phyloP scores from a whole-genome alignment of 2,329 filamentous ascomycete genomes.

The Teratosphaeria viscida region DNA sequence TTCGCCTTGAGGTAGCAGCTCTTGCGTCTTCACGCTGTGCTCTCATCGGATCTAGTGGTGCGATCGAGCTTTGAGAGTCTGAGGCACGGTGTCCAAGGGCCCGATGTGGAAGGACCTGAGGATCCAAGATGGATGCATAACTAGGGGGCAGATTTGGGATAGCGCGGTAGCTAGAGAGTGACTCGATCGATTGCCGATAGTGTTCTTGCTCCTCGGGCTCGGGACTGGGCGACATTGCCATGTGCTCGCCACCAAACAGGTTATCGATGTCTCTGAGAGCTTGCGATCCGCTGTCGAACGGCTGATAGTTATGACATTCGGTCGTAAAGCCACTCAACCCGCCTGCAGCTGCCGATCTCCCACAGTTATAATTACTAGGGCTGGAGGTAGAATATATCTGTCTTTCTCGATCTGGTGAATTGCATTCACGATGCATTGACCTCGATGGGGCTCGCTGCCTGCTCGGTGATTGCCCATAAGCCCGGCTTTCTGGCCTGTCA shows the following conservation, averaged over 20 bases:
- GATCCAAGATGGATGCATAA: neutral
- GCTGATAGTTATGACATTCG: neutral
- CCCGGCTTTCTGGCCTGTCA: neutral
- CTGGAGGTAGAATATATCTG: neutral
- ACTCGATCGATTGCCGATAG: neutral
- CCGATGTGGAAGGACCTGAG: neutral
- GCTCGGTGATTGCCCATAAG: neutral
- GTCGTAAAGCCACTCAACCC: neutral
- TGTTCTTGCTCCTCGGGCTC: slow-evolving; percentile 2
- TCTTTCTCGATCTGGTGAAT: neutral
- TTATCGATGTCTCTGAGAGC: slow-evolving; percentile 20
- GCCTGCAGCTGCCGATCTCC: neutral
- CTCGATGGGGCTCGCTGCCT: neutral
- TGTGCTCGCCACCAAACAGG: slow-evolving; percentile 12
- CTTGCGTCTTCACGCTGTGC: neutral
- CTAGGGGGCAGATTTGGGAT: neutral
- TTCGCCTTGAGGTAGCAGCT: slow-evolving; percentile 2
- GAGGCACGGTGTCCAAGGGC: slow-evolving; percentile 9
- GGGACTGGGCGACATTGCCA: slow-evolving; percentile 12
- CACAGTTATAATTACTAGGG: neutral
- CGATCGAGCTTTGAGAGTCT: slow-evolving; percentile 16
- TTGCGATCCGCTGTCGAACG: neutral
- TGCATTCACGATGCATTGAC: neutral
- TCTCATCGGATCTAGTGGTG: slow-evolving; percentile 14
- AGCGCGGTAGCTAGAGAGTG: neutral